These are phyloP conservation scores for Chlamydomonas sp. DNA, from an alignment of 139 green algal genomes.

Conservation along the genomic window DNA sequence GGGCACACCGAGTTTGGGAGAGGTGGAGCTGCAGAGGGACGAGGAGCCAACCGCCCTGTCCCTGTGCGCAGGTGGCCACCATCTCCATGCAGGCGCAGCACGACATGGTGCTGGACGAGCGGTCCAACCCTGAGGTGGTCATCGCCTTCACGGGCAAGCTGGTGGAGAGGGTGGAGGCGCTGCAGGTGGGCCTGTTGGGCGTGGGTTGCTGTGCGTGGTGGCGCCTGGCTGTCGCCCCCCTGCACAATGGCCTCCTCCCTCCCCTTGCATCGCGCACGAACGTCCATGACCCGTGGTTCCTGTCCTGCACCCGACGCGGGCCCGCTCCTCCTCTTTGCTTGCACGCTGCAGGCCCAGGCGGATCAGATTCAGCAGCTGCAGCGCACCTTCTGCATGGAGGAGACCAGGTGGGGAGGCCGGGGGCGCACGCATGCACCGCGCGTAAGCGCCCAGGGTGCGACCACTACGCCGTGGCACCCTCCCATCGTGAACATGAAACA, in stretches of 20 bases:
- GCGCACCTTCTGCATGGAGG: conserved; percentile 54
- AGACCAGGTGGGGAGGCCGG: conserved; percentile 37
- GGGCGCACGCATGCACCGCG: too few relatives aligned
- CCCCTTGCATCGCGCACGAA: background rate
- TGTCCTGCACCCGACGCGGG: background rate
- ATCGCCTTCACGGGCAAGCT: conserved; percentile 33
- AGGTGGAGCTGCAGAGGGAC: background rate
- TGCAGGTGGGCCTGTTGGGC: conserved; percentile 15
- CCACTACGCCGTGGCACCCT: background rate
- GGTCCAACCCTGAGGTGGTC: conserved; percentile 44
- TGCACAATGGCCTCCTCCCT: background rate
- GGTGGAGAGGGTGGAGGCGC: conserved; percentile 33
- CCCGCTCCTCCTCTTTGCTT: too few relatives aligned
- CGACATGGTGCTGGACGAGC: conserved; percentile 78
- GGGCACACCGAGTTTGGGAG: background rate
- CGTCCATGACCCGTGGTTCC: background rate
- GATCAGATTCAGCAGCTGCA: conserved; percentile 59
- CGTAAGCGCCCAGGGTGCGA: background rate
- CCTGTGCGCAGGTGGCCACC: conserved; percentile 30
- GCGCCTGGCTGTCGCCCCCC: too few relatives aligned
- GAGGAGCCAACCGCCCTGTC: background rate
- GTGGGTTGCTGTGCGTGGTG: background rate
- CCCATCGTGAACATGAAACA: background rate
- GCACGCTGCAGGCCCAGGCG: conserved; percentile 8
- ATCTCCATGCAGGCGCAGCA: conserved; percentile 64